phyloP scores from a whole-genome alignment of 495 filamentous ascomycete genomes.

The Talaromyces stipitatus region DNA sequence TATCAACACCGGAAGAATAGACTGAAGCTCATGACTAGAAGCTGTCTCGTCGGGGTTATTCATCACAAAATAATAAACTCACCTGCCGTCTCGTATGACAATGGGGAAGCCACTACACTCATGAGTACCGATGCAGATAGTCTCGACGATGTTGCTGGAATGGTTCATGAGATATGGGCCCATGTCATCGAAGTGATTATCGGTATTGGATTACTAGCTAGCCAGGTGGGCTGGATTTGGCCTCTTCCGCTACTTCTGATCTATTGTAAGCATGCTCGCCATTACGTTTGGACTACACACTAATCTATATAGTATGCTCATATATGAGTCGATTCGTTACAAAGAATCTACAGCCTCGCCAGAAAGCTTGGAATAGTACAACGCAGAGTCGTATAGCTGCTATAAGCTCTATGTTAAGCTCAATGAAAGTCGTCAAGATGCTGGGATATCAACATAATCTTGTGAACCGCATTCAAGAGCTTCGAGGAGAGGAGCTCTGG shows the following conservation, averaged over 20 bases:
- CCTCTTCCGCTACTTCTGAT: conserved; percentile 41
- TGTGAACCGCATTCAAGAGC: conserved; percentile 23
- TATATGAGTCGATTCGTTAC: conserved; percentile 17
- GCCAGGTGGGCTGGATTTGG: conserved; percentile 35
- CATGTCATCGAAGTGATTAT: conserved; percentile 43
- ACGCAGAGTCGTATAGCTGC: conserved; percentile 43
- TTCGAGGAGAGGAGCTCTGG: conserved; percentile 38
- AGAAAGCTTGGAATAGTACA: conserved; percentile 39
- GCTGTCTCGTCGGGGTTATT: conserved; percentile 39
- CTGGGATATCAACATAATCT: conserved; percentile 34
- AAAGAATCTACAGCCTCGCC: conserved; percentile 18
- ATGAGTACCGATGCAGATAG: conserved; percentile 47
- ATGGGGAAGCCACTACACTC: conserved; percentile 39
- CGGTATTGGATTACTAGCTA: conserved; percentile 42
- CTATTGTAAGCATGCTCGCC: conserved; percentile 21
- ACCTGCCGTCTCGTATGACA: conserved; percentile 22
- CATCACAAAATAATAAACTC: conserved; percentile 29
- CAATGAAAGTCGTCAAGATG: conserved; percentile 52
- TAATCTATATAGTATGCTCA: conserved; percentile 8
- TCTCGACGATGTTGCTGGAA: conserved; percentile 21
- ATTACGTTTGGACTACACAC: conserved; percentile 6
- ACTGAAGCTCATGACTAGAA: conserved; percentile 40
- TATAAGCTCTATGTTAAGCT: conserved; percentile 35
- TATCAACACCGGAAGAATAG: conserved; percentile 44
- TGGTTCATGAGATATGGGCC: conserved; percentile 46